These are phyloP conservation scores for Dactylis glomerata DNA, from an alignment of 176 grass and related monocot genomes.

Conservation along the genomic window DNA sequence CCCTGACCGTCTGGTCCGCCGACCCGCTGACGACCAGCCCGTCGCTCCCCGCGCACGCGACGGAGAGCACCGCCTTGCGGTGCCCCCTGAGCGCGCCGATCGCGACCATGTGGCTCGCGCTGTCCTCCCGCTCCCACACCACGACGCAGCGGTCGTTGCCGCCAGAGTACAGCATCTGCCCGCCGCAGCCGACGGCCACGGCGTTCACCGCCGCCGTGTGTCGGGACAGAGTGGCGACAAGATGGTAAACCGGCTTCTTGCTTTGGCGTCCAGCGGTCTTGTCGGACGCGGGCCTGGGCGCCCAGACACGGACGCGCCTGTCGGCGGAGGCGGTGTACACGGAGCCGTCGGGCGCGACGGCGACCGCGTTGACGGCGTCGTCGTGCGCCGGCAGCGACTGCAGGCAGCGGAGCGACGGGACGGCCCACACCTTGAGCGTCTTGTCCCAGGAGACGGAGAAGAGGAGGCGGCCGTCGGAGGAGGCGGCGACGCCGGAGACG, in stretches of 20 bases:
- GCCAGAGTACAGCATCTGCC: constrained; percentile 53
- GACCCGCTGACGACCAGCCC: constrained; percentile 74
- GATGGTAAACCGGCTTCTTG: constrained; percentile 41
- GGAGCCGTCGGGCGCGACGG: constrained; percentile 57
- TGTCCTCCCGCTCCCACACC: constrained; percentile 94
- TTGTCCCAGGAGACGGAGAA: constrained; percentile 96
- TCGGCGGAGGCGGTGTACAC: constrained; percentile 88
- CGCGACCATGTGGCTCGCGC: constrained; percentile 56
- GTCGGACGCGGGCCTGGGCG: neutral
- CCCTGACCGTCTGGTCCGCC: constrained; percentile 73
- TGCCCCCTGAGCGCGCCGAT: constrained; percentile 67
- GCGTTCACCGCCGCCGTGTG: constrained; percentile 85
- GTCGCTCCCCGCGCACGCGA: constrained; percentile 45
- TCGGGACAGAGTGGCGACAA: constrained; percentile 56
- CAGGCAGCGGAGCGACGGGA: constrained; percentile 65
- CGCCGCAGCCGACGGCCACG: constrained; percentile 52
- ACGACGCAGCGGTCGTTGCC: constrained; percentile 69
- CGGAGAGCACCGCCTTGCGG: constrained; percentile 63
- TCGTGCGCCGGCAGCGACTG: constrained; percentile 79
- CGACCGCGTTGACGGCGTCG: constrained; percentile 84
- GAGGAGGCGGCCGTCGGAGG: constrained; percentile 46
- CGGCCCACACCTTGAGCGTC: constrained; percentile 87
- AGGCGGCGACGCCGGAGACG: constrained; percentile 53
- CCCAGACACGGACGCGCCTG: constrained; percentile 62
- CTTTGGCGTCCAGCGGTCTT: neutral